phyloP scores from a whole-genome alignment of 1,284 basidiomycete genomes.

The Lentinula novae-zelandiae region DNA sequence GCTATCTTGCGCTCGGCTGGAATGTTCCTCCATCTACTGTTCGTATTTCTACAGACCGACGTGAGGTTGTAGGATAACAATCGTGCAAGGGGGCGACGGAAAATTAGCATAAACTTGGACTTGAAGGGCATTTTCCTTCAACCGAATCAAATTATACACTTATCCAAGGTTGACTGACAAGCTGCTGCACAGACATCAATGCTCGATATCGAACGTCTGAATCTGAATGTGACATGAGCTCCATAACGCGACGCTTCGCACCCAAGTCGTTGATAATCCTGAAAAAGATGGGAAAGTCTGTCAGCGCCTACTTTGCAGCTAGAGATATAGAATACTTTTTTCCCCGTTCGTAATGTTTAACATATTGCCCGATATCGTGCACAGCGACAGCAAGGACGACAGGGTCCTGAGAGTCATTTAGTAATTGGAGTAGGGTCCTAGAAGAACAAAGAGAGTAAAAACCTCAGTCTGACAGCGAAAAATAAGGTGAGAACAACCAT shows the following conservation, averaged over 20 bases:
- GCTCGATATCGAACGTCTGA: slow-evolving; percentile 91
- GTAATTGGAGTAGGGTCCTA: slow-evolving; percentile 70
- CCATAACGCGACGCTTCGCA: slow-evolving; percentile 90
- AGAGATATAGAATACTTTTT: slow-evolving; percentile 66
- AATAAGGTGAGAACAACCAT: slow-evolving; percentile 4
- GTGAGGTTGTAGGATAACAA: too few species aligned
- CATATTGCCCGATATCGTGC: slow-evolving; percentile 92
- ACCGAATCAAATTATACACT: slow-evolving; percentile 21
- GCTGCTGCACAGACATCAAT: slow-evolving; percentile 77
- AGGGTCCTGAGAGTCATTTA: slow-evolving; percentile 72
- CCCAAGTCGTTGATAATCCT: slow-evolving; percentile 82
- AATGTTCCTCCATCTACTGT: too few species aligned
- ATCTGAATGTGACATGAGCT: slow-evolving; percentile 88
- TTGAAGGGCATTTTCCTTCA: too few species aligned
- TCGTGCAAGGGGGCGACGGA: too few species aligned
- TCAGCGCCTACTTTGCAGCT: too few species aligned
- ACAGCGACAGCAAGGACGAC: slow-evolving; percentile 83
- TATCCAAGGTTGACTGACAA: slow-evolving; percentile 79
- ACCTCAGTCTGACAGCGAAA: not conserved
- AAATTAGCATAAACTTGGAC: too few species aligned
- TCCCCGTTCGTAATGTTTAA: slow-evolving; percentile 84
- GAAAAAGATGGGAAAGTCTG: not conserved
- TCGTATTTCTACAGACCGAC: too few species aligned
- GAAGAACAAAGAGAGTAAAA: not conserved
- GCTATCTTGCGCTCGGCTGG: too few species aligned